Evolutionary conservation across 108 stramenopile species (phyloP).

Genomic region (Cyclostephanos invisitatus): DNA sequence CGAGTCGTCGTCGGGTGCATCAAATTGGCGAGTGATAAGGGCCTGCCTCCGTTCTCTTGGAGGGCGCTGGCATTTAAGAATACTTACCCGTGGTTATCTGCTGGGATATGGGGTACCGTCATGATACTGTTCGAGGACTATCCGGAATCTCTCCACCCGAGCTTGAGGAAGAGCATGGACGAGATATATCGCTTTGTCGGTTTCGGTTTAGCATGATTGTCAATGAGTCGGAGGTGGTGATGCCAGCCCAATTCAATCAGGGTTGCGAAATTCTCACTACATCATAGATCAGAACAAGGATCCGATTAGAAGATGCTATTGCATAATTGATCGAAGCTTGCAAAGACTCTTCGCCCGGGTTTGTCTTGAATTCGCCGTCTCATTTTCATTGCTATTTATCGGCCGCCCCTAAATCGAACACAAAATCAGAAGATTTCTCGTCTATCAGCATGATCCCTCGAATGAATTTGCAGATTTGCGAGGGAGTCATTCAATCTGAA

Average conservation of each 20-base stretch:
- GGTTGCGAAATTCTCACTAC: no score
- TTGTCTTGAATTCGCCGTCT: background rate
- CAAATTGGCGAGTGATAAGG: constrained; percentile 56
- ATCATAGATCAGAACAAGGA: background rate
- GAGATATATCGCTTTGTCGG: constrained; percentile 74
- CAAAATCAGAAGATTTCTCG: background rate
- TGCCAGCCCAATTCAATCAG: no score
- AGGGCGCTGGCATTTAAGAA: constrained; percentile 31
- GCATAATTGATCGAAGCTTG: background rate
- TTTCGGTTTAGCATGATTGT: background rate
- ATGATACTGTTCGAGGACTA: constrained; percentile 85
- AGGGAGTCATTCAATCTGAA: no score
- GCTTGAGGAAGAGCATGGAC: constrained; percentile 82
- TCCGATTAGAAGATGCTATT: background rate
- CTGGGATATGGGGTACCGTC: constrained; percentile 74
- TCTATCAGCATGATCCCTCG: background rate
- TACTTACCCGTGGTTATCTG: constrained; percentile 64
- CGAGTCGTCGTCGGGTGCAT: constrained; percentile 70
- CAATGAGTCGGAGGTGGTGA: background rate
- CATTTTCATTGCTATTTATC: background rate
- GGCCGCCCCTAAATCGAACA: background rate
- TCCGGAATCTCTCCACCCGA: constrained; percentile 79
- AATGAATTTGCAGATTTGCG: no score
- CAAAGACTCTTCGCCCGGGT: background rate
- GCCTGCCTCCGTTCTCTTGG: constrained; percentile 48